phyloP scores from a whole-genome alignment of 2,329 filamentous ascomycete genomes.

The Arthrobotrys iridis region DNA sequence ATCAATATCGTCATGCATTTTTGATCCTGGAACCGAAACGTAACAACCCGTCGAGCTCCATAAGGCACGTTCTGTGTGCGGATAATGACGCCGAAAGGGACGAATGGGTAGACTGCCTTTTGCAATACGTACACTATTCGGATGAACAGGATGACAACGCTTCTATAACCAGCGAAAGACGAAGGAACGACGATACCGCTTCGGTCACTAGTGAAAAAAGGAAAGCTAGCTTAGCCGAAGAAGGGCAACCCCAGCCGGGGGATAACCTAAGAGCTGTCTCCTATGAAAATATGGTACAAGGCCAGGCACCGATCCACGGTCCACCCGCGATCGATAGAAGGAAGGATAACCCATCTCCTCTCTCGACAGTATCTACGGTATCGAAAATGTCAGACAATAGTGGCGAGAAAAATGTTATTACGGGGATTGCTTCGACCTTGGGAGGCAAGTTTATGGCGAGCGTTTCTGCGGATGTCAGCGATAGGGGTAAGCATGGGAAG shows the following conservation, averaged over 20 bases:
- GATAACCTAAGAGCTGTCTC: constrained; percentile 59
- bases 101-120: constrained; percentile 87
- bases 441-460: constrained; percentile 75
- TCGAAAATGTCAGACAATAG: constrained; percentile 62
- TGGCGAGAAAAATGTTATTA: constrained; percentile 79
- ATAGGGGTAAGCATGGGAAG: constrained; percentile 80
- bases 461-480: constrained; percentile 66
- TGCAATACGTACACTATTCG: constrained; percentile 85
- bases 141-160: constrained; percentile 69
- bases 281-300: constrained; percentile 61
- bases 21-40: constrained; percentile 94
- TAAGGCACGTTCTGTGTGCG: constrained; percentile 93
- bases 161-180: constrained; percentile 45
- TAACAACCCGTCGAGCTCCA: constrained; percentile 86
- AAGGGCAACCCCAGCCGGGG: constrained; percentile 60
- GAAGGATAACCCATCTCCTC: constrained; percentile 53
- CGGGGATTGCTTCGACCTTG: constrained; percentile 75
- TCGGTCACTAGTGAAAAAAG: constrained; percentile 64
- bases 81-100: constrained; percentile 94
- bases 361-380: constrained; percentile 48
- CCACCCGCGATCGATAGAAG: constrained; percentile 54
- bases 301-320: constrained; percentile 59
- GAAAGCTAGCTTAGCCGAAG: constrained; percentile 60
- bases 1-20: constrained; percentile 96
- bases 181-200: constrained; percentile 60